A percentile compares a stretch with the other conserved stretches of the same genome.
Evolutionary conservation across 805 yeast genomes (phyloP).

Genomic region (Citeromyces matritensis): DNA sequence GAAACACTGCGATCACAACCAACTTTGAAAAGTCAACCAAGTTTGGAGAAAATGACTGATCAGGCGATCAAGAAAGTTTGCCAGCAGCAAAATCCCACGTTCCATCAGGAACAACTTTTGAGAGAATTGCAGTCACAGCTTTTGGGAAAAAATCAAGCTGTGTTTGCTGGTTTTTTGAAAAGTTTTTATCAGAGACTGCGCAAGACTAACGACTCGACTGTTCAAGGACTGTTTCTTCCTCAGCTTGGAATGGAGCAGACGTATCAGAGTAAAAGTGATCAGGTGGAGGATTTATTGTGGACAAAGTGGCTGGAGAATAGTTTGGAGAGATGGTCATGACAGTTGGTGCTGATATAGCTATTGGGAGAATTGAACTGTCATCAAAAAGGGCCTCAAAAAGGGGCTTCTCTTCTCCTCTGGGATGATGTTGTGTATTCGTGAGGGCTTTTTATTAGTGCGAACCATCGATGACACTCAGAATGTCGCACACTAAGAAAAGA

Average conservation of each 20-base stretch:
- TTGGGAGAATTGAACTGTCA: background rate
- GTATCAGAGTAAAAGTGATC: conserved; percentile 9
- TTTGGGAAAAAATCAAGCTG: conserved; percentile 12
- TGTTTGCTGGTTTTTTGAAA: conserved; percentile 15
- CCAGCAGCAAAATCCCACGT: conserved; percentile 33
- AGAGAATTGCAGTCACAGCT: conserved; percentile 21
- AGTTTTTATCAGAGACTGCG: conserved; percentile 13
- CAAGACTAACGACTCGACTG: conserved; percentile 12
- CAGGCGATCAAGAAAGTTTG: conserved; percentile 27
- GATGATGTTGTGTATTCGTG: too few species aligned
- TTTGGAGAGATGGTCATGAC: conserved; percentile 2
- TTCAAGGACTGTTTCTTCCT: too few species aligned
- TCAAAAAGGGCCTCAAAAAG: too few species aligned
- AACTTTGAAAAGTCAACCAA: conserved; percentile 3
- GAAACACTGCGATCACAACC: background rate
- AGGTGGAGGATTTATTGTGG: conserved; percentile 25
- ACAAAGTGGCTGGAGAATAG: conserved; percentile 31
- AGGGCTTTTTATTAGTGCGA: too few species aligned
- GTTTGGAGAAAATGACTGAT: conserved; percentile 20
- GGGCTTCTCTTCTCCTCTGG: too few species aligned
- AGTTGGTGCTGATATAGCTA: background rate
- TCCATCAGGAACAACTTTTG: conserved; percentile 32
- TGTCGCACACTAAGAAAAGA: too few species aligned
- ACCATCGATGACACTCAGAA: too few species aligned
- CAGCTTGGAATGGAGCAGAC: too few species aligned